Evolutionary conservation across 352 stramenopile genomes (phyloP).

Genomic region (Pythium phragmitis): DNA sequence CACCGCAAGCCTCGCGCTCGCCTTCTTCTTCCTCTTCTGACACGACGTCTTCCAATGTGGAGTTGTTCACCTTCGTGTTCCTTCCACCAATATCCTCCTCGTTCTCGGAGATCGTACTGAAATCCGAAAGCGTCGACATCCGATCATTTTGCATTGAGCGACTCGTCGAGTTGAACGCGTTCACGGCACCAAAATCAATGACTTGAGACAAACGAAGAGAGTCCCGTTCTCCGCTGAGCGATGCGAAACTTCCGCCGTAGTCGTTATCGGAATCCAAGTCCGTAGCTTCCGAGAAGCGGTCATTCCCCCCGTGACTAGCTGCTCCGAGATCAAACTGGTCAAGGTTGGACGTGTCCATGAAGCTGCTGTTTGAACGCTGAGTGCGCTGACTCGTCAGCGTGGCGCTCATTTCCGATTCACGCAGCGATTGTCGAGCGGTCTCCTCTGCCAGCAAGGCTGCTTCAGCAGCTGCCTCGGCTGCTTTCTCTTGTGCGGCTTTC

Average conservation of each 20-base stretch:
- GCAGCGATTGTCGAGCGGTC: conserved; percentile 16
- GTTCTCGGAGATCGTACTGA: conserved; percentile 58
- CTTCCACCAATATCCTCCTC: conserved; percentile 22
- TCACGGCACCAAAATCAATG: conserved; percentile 67
- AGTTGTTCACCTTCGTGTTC: conserved; percentile 15
- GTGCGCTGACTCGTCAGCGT: conserved; percentile 8
- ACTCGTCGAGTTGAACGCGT: conserved; percentile 37
- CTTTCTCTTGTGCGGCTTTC: conserved; percentile 26
- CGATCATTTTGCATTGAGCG: conserved; percentile 29
- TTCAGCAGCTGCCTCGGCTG: conserved; percentile 15
- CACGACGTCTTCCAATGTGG: conserved; percentile 19
- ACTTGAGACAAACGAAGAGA: conserved; percentile 78
- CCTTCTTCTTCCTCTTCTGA: conserved; percentile 56
- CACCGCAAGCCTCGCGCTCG: conserved; percentile 70
- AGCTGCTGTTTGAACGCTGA: conserved; percentile 25
- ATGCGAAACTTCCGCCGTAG: conserved; percentile 38
- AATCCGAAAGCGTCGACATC: conserved; percentile 50
- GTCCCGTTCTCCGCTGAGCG: conserved; percentile 59
- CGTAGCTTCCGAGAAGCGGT: conserved; percentile 64
- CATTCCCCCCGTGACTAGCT: conserved; percentile 30
- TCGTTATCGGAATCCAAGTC: conserved; percentile 68
- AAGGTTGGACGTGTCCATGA: conserved; percentile 31
- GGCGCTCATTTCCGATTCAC: conserved; percentile 24
- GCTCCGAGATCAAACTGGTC: conserved; percentile 76
- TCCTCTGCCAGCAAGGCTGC: conserved; percentile 21